These are phyloP conservation scores for Cercospora sp. DNA, from an alignment of 2,329 filamentous ascomycete genomes.

Conservation along the genomic window DNA sequence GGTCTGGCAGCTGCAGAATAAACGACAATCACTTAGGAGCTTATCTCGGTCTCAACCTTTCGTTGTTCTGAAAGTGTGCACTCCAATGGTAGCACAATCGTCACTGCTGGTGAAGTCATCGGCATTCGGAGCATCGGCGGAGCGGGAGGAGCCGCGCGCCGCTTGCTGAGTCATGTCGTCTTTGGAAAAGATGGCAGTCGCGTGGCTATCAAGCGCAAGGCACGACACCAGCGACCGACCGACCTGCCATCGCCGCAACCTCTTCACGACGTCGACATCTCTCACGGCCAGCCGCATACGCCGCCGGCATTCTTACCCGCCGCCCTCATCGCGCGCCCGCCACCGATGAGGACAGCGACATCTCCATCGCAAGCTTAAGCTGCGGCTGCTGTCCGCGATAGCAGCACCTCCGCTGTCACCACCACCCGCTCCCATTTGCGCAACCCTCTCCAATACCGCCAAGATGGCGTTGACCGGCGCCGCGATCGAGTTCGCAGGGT, in stretches of 20 bases:
- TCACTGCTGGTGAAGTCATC: not conserved
- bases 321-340: not conserved
- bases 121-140: not conserved
- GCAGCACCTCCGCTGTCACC: conserved; percentile 13
- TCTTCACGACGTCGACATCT: not conserved
- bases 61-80: not conserved
- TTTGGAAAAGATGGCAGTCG: conserved; percentile 4
- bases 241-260: not conserved
- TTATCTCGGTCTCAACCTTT: not conserved
- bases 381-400: conserved; percentile 16
- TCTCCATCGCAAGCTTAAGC: conserved; percentile 18
- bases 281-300: not conserved
- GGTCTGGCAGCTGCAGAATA: not conserved
- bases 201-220: not conserved
- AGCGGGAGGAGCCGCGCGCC: not conserved
- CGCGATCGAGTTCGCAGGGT: conserved; percentile 23
- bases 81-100: not conserved
- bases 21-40: not conserved
- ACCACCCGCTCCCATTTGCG: not conserved
- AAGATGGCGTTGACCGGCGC: conserved; percentile 15
- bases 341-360: conserved; percentile 20
- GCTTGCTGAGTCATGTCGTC: not conserved
- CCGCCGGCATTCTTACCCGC: not conserved
- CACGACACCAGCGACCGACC: not conserved
- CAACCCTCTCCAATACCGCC: conserved; percentile 7